These are phyloP conservation scores for Dactylellina leptospora DNA, from an alignment of 2,329 filamentous ascomycete genomes.

Conservation along the genomic window DNA sequence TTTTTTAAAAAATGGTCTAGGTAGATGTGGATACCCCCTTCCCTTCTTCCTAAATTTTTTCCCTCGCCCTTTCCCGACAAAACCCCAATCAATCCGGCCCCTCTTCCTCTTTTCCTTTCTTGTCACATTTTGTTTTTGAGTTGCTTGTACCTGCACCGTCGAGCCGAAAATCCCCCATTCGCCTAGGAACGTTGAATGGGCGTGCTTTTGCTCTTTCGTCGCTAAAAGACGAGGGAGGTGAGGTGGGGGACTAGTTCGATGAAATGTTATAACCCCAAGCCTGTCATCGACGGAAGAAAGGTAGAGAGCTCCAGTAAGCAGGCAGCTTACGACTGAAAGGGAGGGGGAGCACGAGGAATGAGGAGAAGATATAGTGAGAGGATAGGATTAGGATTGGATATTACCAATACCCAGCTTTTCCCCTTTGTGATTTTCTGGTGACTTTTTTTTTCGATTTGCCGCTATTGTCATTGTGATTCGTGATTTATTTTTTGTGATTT, in stretches of 20 bases:
- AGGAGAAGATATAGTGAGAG: neutral
- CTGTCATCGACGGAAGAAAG: neutral
- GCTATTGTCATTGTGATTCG: neutral
- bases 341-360: neutral
- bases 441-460: neutral
- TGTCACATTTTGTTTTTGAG: neutral
- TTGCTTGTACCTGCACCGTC: constrained; percentile 44
- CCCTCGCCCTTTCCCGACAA: neutral
- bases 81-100: neutral
- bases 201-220: neutral
- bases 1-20: no score
- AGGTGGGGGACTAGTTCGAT: neutral
- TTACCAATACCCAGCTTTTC: neutral
- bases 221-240: neutral
- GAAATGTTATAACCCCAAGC: no score
- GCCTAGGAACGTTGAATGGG: neutral
- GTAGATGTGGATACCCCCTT: constrained; percentile 2
- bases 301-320: neutral
- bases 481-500: neutral
- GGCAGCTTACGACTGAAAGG: neutral
- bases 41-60: constrained; percentile 7
- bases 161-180: constrained; percentile 32
- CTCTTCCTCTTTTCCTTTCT: neutral
- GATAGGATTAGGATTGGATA: neutral
- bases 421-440: neutral